Base-by-base conservation (phyloP, 305 asterid species). In the Fraxinus velutina region DNA sequence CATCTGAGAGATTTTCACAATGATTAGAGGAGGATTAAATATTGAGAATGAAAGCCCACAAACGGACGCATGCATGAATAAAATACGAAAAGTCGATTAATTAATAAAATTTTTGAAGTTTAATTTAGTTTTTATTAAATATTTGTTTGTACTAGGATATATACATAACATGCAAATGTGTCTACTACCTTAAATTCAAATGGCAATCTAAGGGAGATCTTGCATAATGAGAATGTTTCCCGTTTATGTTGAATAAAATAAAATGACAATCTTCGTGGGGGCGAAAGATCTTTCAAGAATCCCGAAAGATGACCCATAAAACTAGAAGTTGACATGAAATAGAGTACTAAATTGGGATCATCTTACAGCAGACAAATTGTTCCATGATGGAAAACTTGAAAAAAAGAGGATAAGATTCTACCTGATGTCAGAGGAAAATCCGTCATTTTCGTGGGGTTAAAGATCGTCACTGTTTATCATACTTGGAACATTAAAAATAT, bases 231-330 rank as follows among this genome's bases (percentile, higher is more conserved):
- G 62, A 52, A n/a, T n/a, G 62, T 52, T 50, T n/a, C 62, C 21
- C 9, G 62, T 52, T 52, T 5, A 52, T 52, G 3, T n/a, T 52
- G 4, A 50, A 50, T 50, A 50, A 52, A 52, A 15, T 52, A 15
- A 52, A 52, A 52, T 52, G 62, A 4, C 22, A n/a, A n/a, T 52
- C 62, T 52, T 52, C 62, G 21, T 70, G 75, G 75, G 75, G 75
- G 75, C 75, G 75, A 29, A 29, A 70, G 21, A 70, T 70, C 75
- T 70, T 34, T 70, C 75, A 30, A 70, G 75, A 70, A 70, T 70
- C 75, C 39, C 36, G 30, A 70, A n/a, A 15, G 34, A 34, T 29
- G 34, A 34, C 75, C 75, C 75, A 30, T 2, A 70, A 68, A 68
- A 68, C 13, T 62, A 3, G 71, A 62, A 62, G 71, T 8, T 62